These are phyloP conservation scores for Venturia pyrina DNA, from an alignment of 2,329 filamentous ascomycete species.

Conservation along the genomic window DNA sequence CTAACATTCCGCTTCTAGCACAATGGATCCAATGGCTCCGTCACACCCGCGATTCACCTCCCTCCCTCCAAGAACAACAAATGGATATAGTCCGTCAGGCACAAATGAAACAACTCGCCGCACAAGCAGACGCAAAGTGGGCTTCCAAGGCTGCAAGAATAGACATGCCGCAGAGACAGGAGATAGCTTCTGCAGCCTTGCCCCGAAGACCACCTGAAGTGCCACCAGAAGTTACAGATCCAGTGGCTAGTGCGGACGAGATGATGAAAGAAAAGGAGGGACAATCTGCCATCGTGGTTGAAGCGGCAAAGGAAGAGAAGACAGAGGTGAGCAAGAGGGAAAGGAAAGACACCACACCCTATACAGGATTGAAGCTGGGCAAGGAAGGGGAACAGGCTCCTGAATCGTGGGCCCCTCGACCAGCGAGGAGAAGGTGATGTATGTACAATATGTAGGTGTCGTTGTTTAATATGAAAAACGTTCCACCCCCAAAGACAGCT, in stretches of 20 bases:
- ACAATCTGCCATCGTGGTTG: background rate
- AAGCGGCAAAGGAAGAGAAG: constrained; percentile 15
- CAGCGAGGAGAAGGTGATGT: constrained; percentile 22
- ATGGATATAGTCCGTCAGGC: constrained; percentile 46
- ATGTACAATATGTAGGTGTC: background rate
- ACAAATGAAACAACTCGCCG: constrained; percentile 50
- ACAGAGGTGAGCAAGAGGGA: constrained; percentile 27
- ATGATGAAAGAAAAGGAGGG: constrained; percentile 14
- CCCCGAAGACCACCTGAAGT: background rate
- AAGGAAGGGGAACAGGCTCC: constrained; percentile 36
- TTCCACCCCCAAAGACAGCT: background rate
- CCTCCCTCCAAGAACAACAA: constrained; percentile 48
- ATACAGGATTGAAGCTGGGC: constrained; percentile 26
- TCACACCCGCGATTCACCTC: constrained; percentile 46
- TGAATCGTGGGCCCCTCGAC: constrained; percentile 33
- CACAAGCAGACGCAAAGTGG: constrained; percentile 52
- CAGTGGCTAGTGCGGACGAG: background rate
- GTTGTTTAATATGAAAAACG: background rate
- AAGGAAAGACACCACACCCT: constrained; percentile 26
- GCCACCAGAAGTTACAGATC: constrained; percentile 1
- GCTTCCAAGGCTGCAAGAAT: constrained; percentile 48
- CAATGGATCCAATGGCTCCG: constrained; percentile 63
- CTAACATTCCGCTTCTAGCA: constrained; percentile 28
- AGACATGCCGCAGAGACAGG: constrained; percentile 25
- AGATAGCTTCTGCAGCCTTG: background rate